A percentile compares a stretch with the other conserved stretches of the same genome.
Conservation (phyloP, 208 protist genomes). For the Trypanosoma congolense region DNA sequence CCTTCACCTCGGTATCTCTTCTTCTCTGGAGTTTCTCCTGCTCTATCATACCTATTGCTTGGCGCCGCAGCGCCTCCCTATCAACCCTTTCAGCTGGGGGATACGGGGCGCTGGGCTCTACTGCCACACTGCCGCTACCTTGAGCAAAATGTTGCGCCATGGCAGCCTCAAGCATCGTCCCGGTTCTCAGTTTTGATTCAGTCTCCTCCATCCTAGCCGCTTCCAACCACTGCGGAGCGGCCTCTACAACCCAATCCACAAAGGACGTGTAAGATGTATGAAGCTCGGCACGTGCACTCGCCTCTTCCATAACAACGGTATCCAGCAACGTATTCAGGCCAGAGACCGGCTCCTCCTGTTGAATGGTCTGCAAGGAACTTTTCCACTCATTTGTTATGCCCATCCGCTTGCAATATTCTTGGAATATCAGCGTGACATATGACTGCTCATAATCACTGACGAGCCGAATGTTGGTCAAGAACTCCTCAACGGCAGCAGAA, state of each 20-base stretch:
- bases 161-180: slow-evolving; percentile 24
- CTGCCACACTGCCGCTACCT: not conserved
- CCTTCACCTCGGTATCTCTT: slow-evolving; percentile 21
- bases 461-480: slow-evolving; percentile 1
- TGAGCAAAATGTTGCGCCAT: not conserved
- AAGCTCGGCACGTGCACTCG: slow-evolving; percentile 24
- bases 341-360: slow-evolving; percentile 35
- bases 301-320: slow-evolving; percentile 27
- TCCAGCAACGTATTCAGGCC: slow-evolving; percentile 30
- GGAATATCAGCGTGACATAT: slow-evolving; percentile 59
- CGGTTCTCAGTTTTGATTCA: slow-evolving; percentile 27
- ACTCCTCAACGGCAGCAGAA: not conserved
- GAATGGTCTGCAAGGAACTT: slow-evolving; percentile 21
- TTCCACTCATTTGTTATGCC: slow-evolving; percentile 30
- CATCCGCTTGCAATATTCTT: slow-evolving; percentile 79
- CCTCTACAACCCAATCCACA: slow-evolving; percentile 45
- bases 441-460: slow-evolving; percentile 21
- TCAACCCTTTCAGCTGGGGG: not conserved
- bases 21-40: slow-evolving; percentile 49
- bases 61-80: slow-evolving; percentile 32
- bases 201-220: slow-evolving; percentile 32
- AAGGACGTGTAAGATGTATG: slow-evolving; percentile 39
- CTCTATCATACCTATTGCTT: slow-evolving; percentile 74
- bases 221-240: slow-evolving; percentile 58
- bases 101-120: slow-evolving; percentile 4